A percentile compares a stretch with the other conserved stretches of the same genome.
These are phyloP conservation scores for Hyaloscypha bicolor DNA, from an alignment of 495 filamentous ascomycete species.

Conservation along the genomic window DNA sequence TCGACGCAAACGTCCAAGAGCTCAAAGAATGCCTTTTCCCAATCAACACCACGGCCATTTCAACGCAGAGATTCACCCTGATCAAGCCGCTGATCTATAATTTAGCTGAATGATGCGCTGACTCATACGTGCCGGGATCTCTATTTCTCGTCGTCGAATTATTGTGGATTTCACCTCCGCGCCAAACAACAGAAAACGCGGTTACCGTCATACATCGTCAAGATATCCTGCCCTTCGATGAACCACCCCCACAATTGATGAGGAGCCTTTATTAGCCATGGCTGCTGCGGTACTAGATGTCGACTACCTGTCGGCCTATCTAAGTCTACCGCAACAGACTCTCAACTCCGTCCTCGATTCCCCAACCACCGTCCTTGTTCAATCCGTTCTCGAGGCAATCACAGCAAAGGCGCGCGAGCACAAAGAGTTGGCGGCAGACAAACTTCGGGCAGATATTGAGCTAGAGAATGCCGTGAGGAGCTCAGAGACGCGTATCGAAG, in stretches of 20 bases:
- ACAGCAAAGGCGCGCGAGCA: conserved; percentile 75
- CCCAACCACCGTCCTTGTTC: conserved; percentile 78
- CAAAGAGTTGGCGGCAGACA: conserved; percentile 78
- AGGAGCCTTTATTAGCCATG: conserved; percentile 50
- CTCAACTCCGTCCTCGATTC: conserved; percentile 65
- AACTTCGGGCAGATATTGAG: conserved; percentile 86
- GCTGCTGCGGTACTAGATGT: conserved; percentile 75
- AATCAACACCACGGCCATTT: conserved; percentile 1
- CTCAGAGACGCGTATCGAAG: conserved; percentile 77
- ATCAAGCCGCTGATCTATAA: not conserved
- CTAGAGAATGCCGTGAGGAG: conserved; percentile 83
- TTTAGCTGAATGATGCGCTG: conserved; percentile 17
- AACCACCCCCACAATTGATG: conserved; percentile 26
- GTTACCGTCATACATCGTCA: conserved; percentile 5
- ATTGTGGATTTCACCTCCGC: conserved; percentile 6
- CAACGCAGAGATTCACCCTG: not conserved
- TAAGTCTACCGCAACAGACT: conserved; percentile 68
- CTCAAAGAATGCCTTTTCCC: not conserved
- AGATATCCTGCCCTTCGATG: conserved; percentile 16
- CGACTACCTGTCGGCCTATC: conserved; percentile 74
- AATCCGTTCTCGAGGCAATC: conserved; percentile 65
- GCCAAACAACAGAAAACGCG: conserved; percentile 17
- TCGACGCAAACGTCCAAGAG: not conserved
- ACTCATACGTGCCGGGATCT: not conserved
- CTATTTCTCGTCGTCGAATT: not conserved